Conservation (phyloP, 805 yeast genomes). For the Lachancea sp. region DNA sequence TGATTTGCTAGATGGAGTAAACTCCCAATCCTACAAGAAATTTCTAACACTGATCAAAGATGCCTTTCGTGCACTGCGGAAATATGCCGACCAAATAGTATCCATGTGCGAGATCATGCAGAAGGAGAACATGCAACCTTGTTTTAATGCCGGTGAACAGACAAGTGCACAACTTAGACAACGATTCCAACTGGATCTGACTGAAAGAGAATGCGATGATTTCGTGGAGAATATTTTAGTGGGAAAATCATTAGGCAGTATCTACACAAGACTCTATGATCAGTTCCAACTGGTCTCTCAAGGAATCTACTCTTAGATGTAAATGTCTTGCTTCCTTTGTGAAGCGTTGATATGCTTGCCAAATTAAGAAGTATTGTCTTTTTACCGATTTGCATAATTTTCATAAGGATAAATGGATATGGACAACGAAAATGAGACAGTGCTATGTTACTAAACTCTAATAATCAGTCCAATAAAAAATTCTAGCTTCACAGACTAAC, state of each 20-base stretch:
- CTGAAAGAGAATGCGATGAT: slow-evolving; percentile 55
- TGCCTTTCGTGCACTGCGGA: slow-evolving; percentile 69
- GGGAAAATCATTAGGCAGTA: slow-evolving; percentile 76
- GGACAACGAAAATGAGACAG: too few species aligned
- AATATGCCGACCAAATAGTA: slow-evolving; percentile 65
- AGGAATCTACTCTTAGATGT: slow-evolving; percentile 68
- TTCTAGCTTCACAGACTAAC: too few species aligned
- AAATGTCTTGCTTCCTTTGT: background rate
- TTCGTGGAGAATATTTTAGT: slow-evolving; percentile 76
- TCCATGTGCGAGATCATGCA: slow-evolving; percentile 92
- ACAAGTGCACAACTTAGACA: slow-evolving; percentile 75
- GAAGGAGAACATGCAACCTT: slow-evolving; percentile 81
- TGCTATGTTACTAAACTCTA: too few species aligned
- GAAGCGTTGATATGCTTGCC: background rate
- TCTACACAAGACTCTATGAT: slow-evolving; percentile 88
- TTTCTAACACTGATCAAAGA: slow-evolving; percentile 61
- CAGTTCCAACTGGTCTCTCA: slow-evolving; percentile 93
- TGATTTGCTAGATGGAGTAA: slow-evolving; percentile 77
- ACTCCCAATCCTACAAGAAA: slow-evolving; percentile 50
- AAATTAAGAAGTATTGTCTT: too few species aligned
- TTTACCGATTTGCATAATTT: too few species aligned
- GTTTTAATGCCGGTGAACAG: slow-evolving; percentile 81
- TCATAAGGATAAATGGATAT: too few species aligned
- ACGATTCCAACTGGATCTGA: slow-evolving; percentile 70
- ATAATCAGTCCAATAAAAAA: too few species aligned